These are phyloP conservation scores for Kwoniella sp. DNA, from an alignment of 768 basidiomycete species.

Conservation along the genomic window DNA sequence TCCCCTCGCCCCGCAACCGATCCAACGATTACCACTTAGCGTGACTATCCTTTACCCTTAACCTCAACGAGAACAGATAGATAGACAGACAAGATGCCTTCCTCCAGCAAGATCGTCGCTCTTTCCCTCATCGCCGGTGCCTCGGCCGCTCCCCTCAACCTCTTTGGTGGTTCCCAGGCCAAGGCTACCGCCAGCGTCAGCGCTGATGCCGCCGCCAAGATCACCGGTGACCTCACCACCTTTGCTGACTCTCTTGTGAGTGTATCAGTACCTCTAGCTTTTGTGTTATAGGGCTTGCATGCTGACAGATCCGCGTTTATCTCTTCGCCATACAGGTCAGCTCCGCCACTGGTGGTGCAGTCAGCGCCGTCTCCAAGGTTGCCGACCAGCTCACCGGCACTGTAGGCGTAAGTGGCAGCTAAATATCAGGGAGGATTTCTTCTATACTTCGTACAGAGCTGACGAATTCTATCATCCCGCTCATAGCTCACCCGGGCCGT, in stretches of 20 bases:
- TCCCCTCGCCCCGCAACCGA: not conserved
- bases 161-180: conserved; percentile 15
- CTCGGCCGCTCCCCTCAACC: conserved; percentile 18
- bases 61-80: not conserved
- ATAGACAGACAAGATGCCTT: conserved; percentile 24
- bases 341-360: conserved; percentile 23
- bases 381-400: conserved; percentile 15
- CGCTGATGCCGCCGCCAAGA: conserved; percentile 12
- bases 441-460: not conserved
- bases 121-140: conserved; percentile 27
- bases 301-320: not conserved
- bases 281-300: not conserved
- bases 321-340: conserved; percentile 6
- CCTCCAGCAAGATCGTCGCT: conserved; percentile 20
- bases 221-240: conserved; percentile 17
- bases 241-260: conserved; percentile 27
- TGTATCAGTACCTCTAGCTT: not conserved
- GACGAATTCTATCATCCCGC: too few relatives aligned
- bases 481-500: conserved; percentile 15
- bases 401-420: conserved; percentile 14
- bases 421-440: not conserved
- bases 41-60: conserved; percentile 9
- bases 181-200: conserved; percentile 9
- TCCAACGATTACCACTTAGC: not conserved
- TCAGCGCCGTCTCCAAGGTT: conserved; percentile 14